Conservation (phyloP, 441 rosid genomes). For the Adansonia grandidieri region DNA sequence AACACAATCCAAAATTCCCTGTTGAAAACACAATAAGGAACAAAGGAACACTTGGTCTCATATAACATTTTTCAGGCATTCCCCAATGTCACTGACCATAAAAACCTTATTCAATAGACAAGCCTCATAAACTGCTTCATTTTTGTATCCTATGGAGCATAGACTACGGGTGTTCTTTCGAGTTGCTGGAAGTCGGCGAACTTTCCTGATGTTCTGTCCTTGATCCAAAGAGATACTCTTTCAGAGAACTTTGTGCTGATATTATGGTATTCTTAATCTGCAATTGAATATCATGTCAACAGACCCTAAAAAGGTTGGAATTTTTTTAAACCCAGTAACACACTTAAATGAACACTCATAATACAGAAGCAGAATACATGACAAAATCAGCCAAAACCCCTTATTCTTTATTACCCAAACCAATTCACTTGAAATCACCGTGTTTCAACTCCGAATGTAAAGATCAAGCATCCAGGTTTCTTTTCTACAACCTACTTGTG, state of each 20-base stretch:
- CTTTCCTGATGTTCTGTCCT: constrained; percentile 42
- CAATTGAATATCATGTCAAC: constrained; percentile 25
- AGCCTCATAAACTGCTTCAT: neutral
- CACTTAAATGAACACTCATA: neutral
- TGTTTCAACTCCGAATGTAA: neutral
- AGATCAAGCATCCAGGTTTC: neutral
- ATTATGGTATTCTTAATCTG: constrained; percentile 70
- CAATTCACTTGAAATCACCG: neutral
- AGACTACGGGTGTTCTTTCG: constrained; percentile 33
- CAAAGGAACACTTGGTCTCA: constrained; percentile 18
- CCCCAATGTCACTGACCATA: neutral
- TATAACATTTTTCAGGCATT: constrained; percentile 11
- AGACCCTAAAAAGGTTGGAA: neutral
- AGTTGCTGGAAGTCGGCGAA: constrained; percentile 26
- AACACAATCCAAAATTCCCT: neutral
- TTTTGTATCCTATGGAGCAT: neutral
- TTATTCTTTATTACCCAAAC: neutral
- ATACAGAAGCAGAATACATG: neutral
- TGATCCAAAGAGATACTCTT: constrained; percentile 61
- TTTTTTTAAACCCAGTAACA: neutral
- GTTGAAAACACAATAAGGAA: neutral
- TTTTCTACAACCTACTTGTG: neutral
- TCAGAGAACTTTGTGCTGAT: constrained; percentile 58
- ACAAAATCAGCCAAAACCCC: neutral
- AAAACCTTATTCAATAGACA: constrained; percentile 13